Conservation (phyloP, 2,329 filamentous ascomycete species). For the Paraphoma sp. region DNA sequence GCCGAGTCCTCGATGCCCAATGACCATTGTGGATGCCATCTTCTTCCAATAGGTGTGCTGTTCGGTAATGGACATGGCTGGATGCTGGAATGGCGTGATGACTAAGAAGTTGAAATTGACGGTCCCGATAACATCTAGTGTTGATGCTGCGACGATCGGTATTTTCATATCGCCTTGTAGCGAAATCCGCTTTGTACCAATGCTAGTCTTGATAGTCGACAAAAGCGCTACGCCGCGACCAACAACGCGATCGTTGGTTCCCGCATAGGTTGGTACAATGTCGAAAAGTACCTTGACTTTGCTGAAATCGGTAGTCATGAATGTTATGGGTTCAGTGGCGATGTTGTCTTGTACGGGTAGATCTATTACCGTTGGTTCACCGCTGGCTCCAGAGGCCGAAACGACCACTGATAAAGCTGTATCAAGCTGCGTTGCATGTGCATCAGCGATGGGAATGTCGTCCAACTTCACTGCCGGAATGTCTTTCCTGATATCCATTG, state of each 20-base stretch:
- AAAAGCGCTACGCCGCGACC: constrained; percentile 88
- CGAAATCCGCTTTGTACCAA: constrained; percentile 87
- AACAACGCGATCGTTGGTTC: constrained; percentile 78
- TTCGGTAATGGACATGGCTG: constrained; percentile 89
- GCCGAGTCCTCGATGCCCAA: constrained; percentile 75
- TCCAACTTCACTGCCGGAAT: constrained; percentile 84
- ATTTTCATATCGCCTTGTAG: constrained; percentile 92
- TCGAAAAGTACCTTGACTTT: constrained; percentile 94
- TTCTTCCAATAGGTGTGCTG: constrained; percentile 97
- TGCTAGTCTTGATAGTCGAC: constrained; percentile 80
- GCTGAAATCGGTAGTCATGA: constrained; percentile 76
- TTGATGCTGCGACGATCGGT: constrained; percentile 82
- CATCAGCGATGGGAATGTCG: constrained; percentile 83
- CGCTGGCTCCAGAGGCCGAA: constrained; percentile 81
- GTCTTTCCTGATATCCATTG: constrained; percentile 89
- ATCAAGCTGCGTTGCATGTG: constrained; percentile 91
- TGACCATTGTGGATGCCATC: constrained; percentile 83
- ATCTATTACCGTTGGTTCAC: constrained; percentile 89
- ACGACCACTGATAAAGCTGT: constrained; percentile 92
- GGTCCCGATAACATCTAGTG: constrained; percentile 87
- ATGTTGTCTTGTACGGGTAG: constrained; percentile 93
- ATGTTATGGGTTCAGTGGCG: constrained; percentile 90
- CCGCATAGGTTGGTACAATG: constrained; percentile 93
- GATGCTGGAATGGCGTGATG: constrained; percentile 92
- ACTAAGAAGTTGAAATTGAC: constrained; percentile 98